Base-by-base conservation (phyloP, 306 rosid genomes). In the Medicago lupulina region DNA sequence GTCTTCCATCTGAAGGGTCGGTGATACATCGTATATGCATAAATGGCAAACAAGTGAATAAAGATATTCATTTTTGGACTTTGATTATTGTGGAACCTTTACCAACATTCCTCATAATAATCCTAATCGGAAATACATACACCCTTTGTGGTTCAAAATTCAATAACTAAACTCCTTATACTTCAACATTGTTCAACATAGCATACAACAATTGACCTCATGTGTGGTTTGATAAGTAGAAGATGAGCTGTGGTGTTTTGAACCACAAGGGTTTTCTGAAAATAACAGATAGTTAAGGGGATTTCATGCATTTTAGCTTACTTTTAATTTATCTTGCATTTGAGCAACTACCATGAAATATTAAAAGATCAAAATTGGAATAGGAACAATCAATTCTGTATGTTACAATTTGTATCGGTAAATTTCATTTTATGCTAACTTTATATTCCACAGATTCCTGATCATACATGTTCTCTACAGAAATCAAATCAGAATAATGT, bases 261-360 rank as follows among this genome's bases (percentile, higher is more conserved):
- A 34, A 34, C 38, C 38, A 34, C 38, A 34, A 34, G 38, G 38
- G 1, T 0, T 34, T 34, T 34, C 7, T 34, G 38, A 34, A 34
- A 34, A 34, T 34, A 34, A 34, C 38, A 7, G 1, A 34, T 34
- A 4, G 1, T 34, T 3, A 28, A 51, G 34, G 57, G 47, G 34
- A 40, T 53, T 64, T 64, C 57, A 51, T 65, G 44, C 58, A 39
- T 40, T 54, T 65, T 21, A 65, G 19, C 31, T 36, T 64, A 13
- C 54, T 54, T 73, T 76, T n/a, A n/a, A n/a, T n/a, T n/a, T 54
- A 76, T n/a, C 59, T 28, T 16, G 13, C 38, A 34, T 62, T 71
- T 55, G 49, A 61, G 40, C 36, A n/a, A 63, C 12, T 16, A 44
- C 40, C 59, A 78, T 49, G 36, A 71, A 71, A 36, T 49, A 50